Percentiles rank a stretch among this genome's conserved stretches.
These are phyloP conservation scores for Chrysopogon serrulatus DNA, from an alignment of 176 grass and related monocot genomes.

Conservation along the genomic window DNA sequence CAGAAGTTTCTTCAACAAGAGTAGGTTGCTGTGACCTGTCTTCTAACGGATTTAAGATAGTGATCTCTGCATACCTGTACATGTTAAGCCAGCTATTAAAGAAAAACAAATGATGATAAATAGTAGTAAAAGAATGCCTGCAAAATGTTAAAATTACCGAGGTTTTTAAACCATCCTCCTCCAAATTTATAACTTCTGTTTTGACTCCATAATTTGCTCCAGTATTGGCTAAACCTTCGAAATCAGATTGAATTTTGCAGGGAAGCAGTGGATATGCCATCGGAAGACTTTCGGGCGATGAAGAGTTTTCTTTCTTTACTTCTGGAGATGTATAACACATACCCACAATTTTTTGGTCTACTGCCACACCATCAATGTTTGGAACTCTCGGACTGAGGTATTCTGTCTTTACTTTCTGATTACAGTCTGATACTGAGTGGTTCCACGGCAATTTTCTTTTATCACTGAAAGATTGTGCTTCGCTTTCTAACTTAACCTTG, in stretches of 20 bases:
- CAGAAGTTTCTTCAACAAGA: slow-evolving; percentile 2
- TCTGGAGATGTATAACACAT: slow-evolving; percentile 15
- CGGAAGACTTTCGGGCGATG: neutral
- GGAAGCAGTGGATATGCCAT: neutral
- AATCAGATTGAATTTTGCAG: slow-evolving; percentile 12
- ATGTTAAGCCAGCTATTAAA: slow-evolving; percentile 14
- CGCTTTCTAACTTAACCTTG: slow-evolving; percentile 27
- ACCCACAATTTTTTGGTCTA: slow-evolving; percentile 12
- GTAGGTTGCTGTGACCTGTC: slow-evolving; percentile 16
- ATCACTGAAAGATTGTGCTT: slow-evolving; percentile 29
- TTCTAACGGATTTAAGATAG: slow-evolving; percentile 34
- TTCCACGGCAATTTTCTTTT: slow-evolving; percentile 43
- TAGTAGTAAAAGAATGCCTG: neutral
- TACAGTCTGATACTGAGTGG: slow-evolving; percentile 30
- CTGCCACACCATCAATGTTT: slow-evolving; percentile 12
- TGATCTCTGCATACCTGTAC: slow-evolving; percentile 48
- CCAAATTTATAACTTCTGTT: slow-evolving; percentile 23
- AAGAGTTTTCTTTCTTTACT: slow-evolving; percentile 21
- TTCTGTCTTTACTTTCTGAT: slow-evolving; percentile 42
- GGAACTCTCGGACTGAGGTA: neutral
- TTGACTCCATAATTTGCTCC: slow-evolving; percentile 10
- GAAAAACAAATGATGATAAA: neutral
- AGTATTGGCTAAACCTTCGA: neutral
- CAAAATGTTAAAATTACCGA: slow-evolving; percentile 48
- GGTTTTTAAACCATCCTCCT: slow-evolving; percentile 14